These are phyloP conservation scores for Sordaria brevicollis DNA, from an alignment of 495 filamentous ascomycete species.

Conservation along the genomic window DNA sequence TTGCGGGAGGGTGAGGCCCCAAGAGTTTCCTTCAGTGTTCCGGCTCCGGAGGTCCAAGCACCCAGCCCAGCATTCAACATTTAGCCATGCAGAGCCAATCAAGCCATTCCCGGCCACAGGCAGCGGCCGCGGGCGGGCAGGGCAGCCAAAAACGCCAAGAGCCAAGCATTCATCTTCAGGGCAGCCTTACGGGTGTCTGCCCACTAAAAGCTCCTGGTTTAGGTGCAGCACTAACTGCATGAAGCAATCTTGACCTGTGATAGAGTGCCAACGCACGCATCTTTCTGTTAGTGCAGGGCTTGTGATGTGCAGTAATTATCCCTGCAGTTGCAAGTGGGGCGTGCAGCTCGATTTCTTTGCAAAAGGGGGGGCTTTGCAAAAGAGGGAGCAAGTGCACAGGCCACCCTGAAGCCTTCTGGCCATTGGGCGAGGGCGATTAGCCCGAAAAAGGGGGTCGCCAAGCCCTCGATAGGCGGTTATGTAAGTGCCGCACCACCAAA, in stretches of 20 bases:
- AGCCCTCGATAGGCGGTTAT: too few species aligned
- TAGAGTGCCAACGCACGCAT: not conserved
- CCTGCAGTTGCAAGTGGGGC: too few species aligned
- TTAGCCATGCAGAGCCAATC: not conserved
- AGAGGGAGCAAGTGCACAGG: too few species aligned
- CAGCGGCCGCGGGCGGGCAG: not conserved
- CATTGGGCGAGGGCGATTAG: too few species aligned
- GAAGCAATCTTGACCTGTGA: not conserved
- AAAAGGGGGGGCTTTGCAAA: too few species aligned
- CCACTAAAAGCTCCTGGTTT: not conserved
- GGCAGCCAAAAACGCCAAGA: not conserved
- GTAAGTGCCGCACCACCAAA: too few species aligned
- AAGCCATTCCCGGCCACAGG: not conserved
- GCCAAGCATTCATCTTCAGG: not conserved
- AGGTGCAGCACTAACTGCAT: not conserved
- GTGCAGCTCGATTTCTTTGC: too few species aligned
- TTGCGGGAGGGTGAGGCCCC: not conserved
- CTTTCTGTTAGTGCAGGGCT: not conserved
- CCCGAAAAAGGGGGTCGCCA: too few species aligned
- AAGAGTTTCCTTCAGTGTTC: not conserved
- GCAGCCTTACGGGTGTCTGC: not conserved
- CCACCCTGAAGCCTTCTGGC: too few species aligned
- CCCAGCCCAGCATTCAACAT: too few species aligned
- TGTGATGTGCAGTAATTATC: too few species aligned
- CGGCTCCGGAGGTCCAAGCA: not conserved